Conservation (phyloP, 1,284 basidiomycete species). For the Ceratobasidium sp. region DNA sequence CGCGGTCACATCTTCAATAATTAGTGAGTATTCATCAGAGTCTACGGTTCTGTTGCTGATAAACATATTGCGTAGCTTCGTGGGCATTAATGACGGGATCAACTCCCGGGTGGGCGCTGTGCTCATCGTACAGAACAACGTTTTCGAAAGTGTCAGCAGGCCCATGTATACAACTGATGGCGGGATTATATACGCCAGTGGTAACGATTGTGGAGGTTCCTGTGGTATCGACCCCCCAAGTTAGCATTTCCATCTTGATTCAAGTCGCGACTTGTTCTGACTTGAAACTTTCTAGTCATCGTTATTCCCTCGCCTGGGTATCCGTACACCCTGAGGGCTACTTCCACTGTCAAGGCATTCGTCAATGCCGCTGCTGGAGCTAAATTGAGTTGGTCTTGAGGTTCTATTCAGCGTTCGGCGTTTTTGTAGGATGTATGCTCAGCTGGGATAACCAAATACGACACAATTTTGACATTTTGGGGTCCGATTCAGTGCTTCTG, state of each 20-base stretch:
- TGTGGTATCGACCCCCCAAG: slow-evolving; percentile 1
- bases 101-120: slow-evolving; percentile 39
- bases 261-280: no score
- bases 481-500: no score
- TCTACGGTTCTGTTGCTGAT: background rate
- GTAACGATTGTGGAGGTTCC: background rate
- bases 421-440: no score
- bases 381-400: no score
- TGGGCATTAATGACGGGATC: slow-evolving; percentile 55
- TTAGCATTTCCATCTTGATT: background rate
- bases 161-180: slow-evolving; percentile 9
- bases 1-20: slow-evolving; percentile 38
- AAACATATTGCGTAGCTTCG: slow-evolving; percentile 44
- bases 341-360: background rate
- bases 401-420: no score
- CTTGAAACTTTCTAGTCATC: background rate
- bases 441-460: no score
- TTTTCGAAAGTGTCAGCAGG: slow-evolving; percentile 25
- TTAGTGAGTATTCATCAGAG: background rate
- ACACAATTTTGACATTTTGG: no score
- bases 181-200: background rate
- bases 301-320: slow-evolving; percentile 21
- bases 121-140: slow-evolving; percentile 39
- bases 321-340: slow-evolving; percentile 13
- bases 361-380: slow-evolving; percentile 20